Percentiles rank a stretch among this genome's conserved stretches.
Conservation (phyloP, 75 land plant genomes). For the Picea sitchensis region DNA sequence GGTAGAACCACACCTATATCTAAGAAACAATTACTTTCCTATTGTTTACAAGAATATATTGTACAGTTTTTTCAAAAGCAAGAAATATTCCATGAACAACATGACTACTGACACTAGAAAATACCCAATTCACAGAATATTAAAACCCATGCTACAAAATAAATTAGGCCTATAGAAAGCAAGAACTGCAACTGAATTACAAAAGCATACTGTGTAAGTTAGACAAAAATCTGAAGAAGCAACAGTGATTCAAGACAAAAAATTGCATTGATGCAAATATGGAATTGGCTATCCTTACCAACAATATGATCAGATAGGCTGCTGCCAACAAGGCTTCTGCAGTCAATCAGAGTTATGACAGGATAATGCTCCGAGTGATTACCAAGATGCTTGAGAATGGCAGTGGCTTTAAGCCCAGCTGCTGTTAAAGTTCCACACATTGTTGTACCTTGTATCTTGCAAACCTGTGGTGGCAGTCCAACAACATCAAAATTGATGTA, state of each 20-base stretch:
- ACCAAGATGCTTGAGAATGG: constrained; percentile 38
- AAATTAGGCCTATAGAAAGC: neutral
- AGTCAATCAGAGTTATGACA: constrained; percentile 70
- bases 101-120: no score
- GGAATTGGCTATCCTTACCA: constrained; percentile 43
- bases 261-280: neutral
- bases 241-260: no score
- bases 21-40: no score
- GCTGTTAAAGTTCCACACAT: constrained; percentile 68
- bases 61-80: no score
- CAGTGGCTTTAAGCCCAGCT: constrained; percentile 69
- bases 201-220: neutral
- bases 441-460: constrained; percentile 55
- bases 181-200: neutral
- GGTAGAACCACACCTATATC: no score
- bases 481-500: neutral
- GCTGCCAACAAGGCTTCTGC: constrained; percentile 64
- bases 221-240: neutral
- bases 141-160: no score
- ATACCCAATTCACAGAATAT: no score
- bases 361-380: constrained; percentile 66
- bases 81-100: no score
- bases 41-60: no score
- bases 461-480: constrained; percentile 40
- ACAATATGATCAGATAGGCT: constrained; percentile 33